phyloP scores from a whole-genome alignment of 768 basidiomycete species.

The Leucocoprinus leucothites region DNA sequence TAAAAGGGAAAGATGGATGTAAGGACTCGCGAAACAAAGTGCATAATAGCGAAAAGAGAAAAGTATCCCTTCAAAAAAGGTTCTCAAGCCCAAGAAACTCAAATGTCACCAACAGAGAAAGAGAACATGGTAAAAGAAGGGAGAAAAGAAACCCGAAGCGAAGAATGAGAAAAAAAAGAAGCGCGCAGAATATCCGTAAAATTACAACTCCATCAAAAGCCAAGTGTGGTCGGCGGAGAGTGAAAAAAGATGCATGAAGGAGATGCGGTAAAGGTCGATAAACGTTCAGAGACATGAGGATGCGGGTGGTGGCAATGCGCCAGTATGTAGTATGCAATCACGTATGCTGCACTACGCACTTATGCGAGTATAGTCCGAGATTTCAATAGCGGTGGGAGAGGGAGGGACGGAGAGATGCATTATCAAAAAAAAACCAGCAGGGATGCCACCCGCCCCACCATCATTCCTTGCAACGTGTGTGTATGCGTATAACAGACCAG shows the following conservation, averaged over 20 bases:
- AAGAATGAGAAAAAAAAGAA: background rate
- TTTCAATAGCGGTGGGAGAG: background rate
- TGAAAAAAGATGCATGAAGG: background rate
- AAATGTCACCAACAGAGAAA: no score
- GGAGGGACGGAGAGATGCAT: no score
- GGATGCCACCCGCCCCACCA: no score
- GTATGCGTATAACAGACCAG: no score
- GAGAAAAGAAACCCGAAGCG: background rate
- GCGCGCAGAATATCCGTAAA: slow-evolving; percentile 2
- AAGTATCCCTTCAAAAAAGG: background rate
- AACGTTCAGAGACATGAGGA: slow-evolving; percentile 10
- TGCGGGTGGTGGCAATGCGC: background rate
- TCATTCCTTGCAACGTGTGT: no score
- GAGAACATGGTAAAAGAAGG: background rate
- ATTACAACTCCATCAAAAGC: slow-evolving; percentile 9
- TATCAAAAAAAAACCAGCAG: no score
- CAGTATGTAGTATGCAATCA: no score
- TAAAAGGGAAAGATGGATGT: no score
- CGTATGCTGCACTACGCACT: no score
- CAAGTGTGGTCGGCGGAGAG: background rate
- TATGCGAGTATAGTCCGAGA: background rate
- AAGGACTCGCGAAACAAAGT: no score
- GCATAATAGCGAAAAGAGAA: background rate
- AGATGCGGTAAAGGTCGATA: background rate
- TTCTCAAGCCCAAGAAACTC: background rate